A percentile compares a stretch with the other conserved stretches of the same genome.
phyloP scores from a whole-genome alignment of 2,329 filamentous ascomycete genomes.

The Ceratocystis lukuohia region DNA sequence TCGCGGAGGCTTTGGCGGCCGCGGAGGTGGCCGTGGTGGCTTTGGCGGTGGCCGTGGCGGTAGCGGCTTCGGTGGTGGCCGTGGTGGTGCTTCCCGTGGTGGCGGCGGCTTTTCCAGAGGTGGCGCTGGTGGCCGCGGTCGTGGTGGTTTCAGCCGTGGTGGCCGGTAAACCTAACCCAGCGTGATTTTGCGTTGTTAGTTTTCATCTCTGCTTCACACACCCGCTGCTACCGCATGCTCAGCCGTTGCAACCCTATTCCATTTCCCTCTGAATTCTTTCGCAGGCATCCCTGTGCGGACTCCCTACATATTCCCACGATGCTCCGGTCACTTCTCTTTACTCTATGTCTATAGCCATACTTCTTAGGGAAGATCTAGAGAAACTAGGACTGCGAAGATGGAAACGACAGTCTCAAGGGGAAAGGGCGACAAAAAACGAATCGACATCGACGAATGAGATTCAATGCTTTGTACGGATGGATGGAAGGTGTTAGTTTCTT shows the following conservation, averaged over 20 bases:
- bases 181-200: background rate
- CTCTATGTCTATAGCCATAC: background rate
- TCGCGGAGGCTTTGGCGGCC: slow-evolving; percentile 25
- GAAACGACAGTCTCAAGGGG: background rate
- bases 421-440: background rate
- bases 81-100: slow-evolving; percentile 12
- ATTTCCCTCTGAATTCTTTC: background rate
- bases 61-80: slow-evolving; percentile 24
- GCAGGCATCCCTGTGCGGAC: background rate
- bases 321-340: background rate
- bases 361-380: background rate
- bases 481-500: slow-evolving; percentile 12
- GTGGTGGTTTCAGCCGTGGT: slow-evolving; percentile 21
- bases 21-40: slow-evolving; percentile 24
- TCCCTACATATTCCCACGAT: background rate
- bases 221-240: background rate
- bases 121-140: slow-evolving; percentile 26
- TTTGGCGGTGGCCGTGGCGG: slow-evolving; percentile 27
- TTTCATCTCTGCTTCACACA: background rate
- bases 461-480: background rate
- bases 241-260: background rate
- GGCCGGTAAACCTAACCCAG: slow-evolving; percentile 15
- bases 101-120: slow-evolving; percentile 16
- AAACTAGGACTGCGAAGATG: background rate
- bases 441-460: background rate